These are phyloP conservation scores for Huntiella moniliformis DNA, from an alignment of 2,329 filamentous ascomycete species.

Conservation along the genomic window DNA sequence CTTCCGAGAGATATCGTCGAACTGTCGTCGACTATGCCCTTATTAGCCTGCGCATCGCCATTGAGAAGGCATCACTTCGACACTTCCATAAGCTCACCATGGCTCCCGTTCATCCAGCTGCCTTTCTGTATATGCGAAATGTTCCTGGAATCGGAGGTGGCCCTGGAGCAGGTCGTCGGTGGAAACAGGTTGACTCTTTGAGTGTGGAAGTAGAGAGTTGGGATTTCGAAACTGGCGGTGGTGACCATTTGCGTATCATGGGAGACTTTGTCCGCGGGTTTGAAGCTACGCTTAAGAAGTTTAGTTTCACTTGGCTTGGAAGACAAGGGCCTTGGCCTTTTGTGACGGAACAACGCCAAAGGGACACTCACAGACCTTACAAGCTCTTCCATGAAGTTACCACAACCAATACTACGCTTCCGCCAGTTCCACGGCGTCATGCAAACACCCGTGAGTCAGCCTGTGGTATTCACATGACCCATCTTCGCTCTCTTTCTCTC, in stretches of 20 bases:
- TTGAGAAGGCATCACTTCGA: slow-evolving; percentile 52
- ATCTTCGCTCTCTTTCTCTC: slow-evolving; percentile 48
- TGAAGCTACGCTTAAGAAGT: slow-evolving; percentile 43
- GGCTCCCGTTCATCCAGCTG: slow-evolving; percentile 53
- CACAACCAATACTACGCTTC: slow-evolving; percentile 39
- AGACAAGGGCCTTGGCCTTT: slow-evolving; percentile 53
- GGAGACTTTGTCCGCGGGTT: slow-evolving; percentile 64
- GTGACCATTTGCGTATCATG: slow-evolving; percentile 58
- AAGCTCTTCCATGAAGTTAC: slow-evolving; percentile 44
- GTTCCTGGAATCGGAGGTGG: slow-evolving; percentile 55
- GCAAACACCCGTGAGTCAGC: background rate
- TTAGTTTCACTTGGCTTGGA: slow-evolving; percentile 63
- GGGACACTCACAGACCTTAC: slow-evolving; percentile 22
- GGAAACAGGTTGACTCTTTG: slow-evolving; percentile 60
- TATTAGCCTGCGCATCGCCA: slow-evolving; percentile 65
- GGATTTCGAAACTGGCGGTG: slow-evolving; percentile 43
- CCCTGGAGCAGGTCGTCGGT: slow-evolving; percentile 51
- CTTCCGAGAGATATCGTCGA: slow-evolving; percentile 51
- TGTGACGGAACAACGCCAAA: slow-evolving; percentile 30
- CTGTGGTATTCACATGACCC: slow-evolving; percentile 41
- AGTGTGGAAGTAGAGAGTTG: slow-evolving; percentile 54
- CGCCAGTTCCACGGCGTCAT: slow-evolving; percentile 12
- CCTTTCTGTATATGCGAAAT: slow-evolving; percentile 61
- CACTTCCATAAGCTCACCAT: slow-evolving; percentile 53
- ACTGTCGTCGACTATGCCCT: slow-evolving; percentile 75